These are phyloP conservation scores for Clonostachys byssicola DNA, from an alignment of 2,329 filamentous ascomycete genomes.

Conservation along the genomic window DNA sequence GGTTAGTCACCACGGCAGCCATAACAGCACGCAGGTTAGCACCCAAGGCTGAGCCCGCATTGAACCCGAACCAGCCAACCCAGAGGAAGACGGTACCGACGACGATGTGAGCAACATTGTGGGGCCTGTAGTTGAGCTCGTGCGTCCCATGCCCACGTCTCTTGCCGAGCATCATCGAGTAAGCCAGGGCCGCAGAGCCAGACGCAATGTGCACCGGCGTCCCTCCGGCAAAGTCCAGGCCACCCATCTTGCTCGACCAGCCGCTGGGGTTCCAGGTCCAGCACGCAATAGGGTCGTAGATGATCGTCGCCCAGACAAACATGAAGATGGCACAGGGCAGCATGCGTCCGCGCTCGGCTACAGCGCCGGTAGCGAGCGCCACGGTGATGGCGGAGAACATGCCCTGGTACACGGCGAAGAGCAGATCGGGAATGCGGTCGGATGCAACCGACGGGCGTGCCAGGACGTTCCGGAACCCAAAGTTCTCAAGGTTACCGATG, in stretches of 20 bases:
- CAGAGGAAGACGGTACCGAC: constrained; percentile 91
- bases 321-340: constrained; percentile 87
- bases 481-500: constrained; percentile 75
- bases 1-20: constrained; percentile 81
- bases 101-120: constrained; percentile 90
- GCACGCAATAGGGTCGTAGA: constrained; percentile 91
- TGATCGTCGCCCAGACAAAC: constrained; percentile 85
- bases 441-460: constrained; percentile 73
- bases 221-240: constrained; percentile 84
- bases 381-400: constrained; percentile 88
- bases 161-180: constrained; percentile 89
- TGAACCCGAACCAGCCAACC: constrained; percentile 96
- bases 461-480: constrained; percentile 74
- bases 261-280: constrained; percentile 89
- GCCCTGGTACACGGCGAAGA: constrained; percentile 83
- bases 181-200: constrained; percentile 78
- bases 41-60: constrained; percentile 75
- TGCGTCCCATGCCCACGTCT: constrained; percentile 79
- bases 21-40: constrained; percentile 83
- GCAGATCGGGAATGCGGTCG: constrained; percentile 69
- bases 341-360: constrained; percentile 84
- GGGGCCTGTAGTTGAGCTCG: constrained; percentile 85
- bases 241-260: constrained; percentile 77
- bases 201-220: constrained; percentile 88
- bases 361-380: constrained; percentile 78